phyloP scores from a whole-genome alignment of 179 eudicot species.

The Dionaea muscipula region DNA sequence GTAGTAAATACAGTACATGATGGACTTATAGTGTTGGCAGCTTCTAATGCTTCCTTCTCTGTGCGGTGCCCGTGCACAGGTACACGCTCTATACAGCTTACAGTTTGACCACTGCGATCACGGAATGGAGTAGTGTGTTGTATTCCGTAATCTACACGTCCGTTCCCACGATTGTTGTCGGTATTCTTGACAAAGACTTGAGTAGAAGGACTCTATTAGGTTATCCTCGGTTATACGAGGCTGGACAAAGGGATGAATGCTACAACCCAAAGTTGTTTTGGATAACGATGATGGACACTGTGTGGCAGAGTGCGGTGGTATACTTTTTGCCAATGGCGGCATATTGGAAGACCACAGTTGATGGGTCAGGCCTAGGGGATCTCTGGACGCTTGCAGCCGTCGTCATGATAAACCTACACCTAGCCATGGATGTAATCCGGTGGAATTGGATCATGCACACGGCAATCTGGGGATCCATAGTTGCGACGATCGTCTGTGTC shows the following conservation, averaged over 20 bases:
- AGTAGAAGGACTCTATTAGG: slow-evolving; percentile 60
- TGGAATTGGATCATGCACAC: slow-evolving; percentile 88
- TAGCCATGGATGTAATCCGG: slow-evolving; percentile 85
- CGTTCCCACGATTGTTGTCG: slow-evolving; percentile 68
- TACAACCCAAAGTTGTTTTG: slow-evolving; percentile 73
- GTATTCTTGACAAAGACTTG: slow-evolving; percentile 85
- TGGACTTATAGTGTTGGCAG: too few relatives aligned
- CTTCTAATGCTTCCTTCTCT: too few relatives aligned
- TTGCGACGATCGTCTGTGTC: slow-evolving; percentile 70
- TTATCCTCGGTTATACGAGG: slow-evolving; percentile 66
- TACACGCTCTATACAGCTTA: slow-evolving; percentile 62
- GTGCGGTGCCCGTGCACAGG: too few relatives aligned
- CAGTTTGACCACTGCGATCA: slow-evolving; percentile 77
- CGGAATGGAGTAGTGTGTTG: slow-evolving; percentile 88
- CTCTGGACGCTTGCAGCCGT: slow-evolving; percentile 85
- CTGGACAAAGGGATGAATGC: slow-evolving; percentile 72
- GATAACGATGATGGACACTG: slow-evolving; percentile 69
- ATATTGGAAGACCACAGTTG: slow-evolving; percentile 56
- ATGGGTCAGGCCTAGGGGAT: slow-evolving; percentile 73
- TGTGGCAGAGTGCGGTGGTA: slow-evolving; percentile 80
- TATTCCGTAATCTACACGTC: slow-evolving; percentile 81
- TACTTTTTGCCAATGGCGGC: slow-evolving; percentile 62
- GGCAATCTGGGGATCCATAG: slow-evolving; percentile 75
- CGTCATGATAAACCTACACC: slow-evolving; percentile 62
- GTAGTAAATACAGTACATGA: too few relatives aligned